Conservation (phyloP, 2,329 filamentous ascomycete species). For the Pleurostoma richardsiae region DNA sequence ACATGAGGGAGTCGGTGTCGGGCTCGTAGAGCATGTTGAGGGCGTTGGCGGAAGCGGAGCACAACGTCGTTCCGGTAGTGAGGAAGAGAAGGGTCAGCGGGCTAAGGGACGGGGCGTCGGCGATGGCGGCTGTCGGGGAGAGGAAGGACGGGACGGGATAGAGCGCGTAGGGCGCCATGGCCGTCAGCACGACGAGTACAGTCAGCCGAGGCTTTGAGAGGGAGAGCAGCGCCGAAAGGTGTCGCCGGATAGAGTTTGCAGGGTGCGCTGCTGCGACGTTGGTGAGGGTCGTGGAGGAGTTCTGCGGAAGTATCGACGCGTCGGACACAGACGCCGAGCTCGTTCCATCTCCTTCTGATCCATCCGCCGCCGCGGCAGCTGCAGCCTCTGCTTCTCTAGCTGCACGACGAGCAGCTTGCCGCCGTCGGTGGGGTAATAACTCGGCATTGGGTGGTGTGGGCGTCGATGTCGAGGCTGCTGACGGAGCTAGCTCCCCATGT, state of each 20-base stretch:
- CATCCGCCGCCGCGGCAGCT: constrained; percentile 6
- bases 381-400: constrained; percentile 2
- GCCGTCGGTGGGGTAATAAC: constrained; percentile 19
- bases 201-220: constrained; percentile 94
- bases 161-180: constrained; percentile 85
- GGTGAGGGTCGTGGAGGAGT: constrained; percentile 49
- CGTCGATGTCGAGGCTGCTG: background rate
- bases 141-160: constrained; percentile 90
- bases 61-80: constrained; percentile 81
- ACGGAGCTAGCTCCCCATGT: background rate
- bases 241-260: constrained; percentile 52
- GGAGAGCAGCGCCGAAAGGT: constrained; percentile 76
- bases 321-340: background rate
- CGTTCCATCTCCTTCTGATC: background rate
- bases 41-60: constrained; percentile 86
- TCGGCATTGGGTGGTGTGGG: constrained; percentile 1
- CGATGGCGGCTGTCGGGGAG: constrained; percentile 49
- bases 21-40: constrained; percentile 98
- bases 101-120: constrained; percentile 73
- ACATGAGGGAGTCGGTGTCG: constrained; percentile 86
- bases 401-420: constrained; percentile 16
- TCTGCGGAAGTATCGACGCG: constrained; percentile 17
- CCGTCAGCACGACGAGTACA: constrained; percentile 83
- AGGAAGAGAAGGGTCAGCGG: constrained; percentile 90
- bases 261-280: constrained; percentile 44